Percentiles rank a stretch among this genome's conserved stretches.
These are phyloP conservation scores for Chlamydomonas sp. DNA, from an alignment of 139 green algal genomes.

Conservation along the genomic window DNA sequence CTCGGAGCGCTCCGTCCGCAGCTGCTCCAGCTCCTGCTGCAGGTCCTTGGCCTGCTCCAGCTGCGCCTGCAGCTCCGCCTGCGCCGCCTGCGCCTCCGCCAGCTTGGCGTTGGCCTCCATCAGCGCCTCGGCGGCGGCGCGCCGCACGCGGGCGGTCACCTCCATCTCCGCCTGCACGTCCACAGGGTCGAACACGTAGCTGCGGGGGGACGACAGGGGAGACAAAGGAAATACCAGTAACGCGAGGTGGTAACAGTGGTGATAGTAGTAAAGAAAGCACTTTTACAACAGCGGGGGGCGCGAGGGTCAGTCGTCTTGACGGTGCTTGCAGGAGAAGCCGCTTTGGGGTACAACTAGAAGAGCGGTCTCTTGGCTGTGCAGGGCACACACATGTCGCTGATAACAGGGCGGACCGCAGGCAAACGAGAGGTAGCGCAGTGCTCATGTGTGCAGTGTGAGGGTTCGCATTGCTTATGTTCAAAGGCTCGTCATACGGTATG, in stretches of 20 bases:
- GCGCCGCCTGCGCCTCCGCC: constrained; percentile 51
- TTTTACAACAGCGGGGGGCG: no score
- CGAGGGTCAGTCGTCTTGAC: no score
- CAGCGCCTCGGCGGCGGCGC: constrained; percentile 55
- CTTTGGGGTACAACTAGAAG: no score
- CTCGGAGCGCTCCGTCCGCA: not conserved
- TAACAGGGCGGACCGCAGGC: no score
- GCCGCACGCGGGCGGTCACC: constrained; percentile 47
- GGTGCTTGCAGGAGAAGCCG: no score
- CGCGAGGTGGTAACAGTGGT: not conserved
- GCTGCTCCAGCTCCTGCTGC: constrained; percentile 32
- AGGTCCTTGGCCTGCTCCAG: constrained; percentile 49
- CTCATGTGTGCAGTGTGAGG: no score
- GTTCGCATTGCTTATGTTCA: no score
- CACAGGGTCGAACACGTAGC: constrained; percentile 56
- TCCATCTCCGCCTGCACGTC: constrained; percentile 58
- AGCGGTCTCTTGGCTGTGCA: no score
- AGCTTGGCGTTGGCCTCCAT: constrained; percentile 55
- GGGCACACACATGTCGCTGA: no score
- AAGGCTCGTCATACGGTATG: no score
- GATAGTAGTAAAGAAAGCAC: no score
- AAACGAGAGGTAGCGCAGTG: no score
- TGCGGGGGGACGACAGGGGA: not conserved
- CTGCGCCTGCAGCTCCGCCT: constrained; percentile 49
- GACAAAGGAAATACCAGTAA: not conserved